Percentiles rank a stretch among this genome's conserved stretches.
Evolutionary conservation across 495 filamentous ascomycete species (phyloP).

Genomic region (Podospora sp.): DNA sequence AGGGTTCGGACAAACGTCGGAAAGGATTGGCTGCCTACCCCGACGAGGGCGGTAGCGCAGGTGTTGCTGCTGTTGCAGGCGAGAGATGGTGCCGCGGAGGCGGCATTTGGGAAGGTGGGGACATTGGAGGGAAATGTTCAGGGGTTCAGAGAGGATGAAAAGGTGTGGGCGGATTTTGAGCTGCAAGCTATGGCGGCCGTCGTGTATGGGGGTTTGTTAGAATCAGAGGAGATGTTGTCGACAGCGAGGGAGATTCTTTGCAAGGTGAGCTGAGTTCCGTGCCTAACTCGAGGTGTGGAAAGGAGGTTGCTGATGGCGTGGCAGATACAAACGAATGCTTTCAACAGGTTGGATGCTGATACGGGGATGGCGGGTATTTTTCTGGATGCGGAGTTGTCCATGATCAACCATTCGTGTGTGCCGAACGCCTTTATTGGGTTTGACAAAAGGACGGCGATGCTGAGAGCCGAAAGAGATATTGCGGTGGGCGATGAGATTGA

Average conservation of each 20-base stretch:
- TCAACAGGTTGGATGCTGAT: conserved; percentile 46
- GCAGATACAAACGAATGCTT: conserved; percentile 52
- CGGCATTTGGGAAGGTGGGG: conserved; percentile 31
- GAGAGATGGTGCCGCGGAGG: conserved; percentile 17
- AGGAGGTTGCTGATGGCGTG: neutral
- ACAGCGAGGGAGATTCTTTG: conserved; percentile 44
- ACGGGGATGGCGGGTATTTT: conserved; percentile 44
- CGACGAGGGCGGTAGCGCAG: conserved; percentile 50
- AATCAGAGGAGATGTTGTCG: conserved; percentile 29
- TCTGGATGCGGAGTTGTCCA: conserved; percentile 48
- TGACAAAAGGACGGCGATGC: conserved; percentile 42
- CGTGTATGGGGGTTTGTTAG: conserved; percentile 40
- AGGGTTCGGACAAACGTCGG: conserved; percentile 29
- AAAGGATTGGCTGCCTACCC: conserved; percentile 47
- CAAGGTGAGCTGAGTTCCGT: conserved; percentile 39
- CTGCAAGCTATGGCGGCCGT: conserved; percentile 51
- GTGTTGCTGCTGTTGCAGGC: conserved; percentile 38
- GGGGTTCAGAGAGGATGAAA: conserved; percentile 24
- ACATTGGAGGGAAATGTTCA: conserved; percentile 45
- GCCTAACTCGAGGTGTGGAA: too few species aligned
- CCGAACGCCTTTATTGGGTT: conserved; percentile 55
- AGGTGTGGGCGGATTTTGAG: conserved; percentile 43
- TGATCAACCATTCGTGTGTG: conserved; percentile 57
- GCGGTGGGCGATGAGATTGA: conserved; percentile 50
- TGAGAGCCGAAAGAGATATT: conserved; percentile 45